These are phyloP conservation scores for Nemania bipapillata DNA, from an alignment of 2,329 filamentous ascomycete species.

Conservation along the genomic window DNA sequence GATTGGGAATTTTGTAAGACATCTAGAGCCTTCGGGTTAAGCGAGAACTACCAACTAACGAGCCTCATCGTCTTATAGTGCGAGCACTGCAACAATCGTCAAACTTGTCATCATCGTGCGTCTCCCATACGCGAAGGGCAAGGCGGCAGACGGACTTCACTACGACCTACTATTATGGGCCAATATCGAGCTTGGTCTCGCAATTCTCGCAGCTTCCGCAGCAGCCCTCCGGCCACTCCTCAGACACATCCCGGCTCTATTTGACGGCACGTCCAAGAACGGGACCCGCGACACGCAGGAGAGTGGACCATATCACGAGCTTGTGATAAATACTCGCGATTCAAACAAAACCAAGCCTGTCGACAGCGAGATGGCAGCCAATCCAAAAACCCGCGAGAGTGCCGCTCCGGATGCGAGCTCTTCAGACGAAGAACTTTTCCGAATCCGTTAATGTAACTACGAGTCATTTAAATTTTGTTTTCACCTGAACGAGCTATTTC, in stretches of 20 bases:
- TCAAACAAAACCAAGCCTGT: neutral
- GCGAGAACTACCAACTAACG: conserved; percentile 12
- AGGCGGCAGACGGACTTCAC: conserved; percentile 44
- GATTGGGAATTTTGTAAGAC: conserved; percentile 51
- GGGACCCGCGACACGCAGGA: conserved; percentile 17
- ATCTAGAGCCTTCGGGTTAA: neutral
- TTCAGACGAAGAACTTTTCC: conserved; percentile 38
- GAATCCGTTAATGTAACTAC: conserved; percentile 7
- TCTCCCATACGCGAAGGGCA: conserved; percentile 41
- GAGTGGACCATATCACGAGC: conserved; percentile 36
- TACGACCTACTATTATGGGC: conserved; percentile 51
- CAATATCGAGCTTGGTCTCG: conserved; percentile 49
- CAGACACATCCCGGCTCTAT: conserved; percentile 40
- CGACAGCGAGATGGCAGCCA: neutral
- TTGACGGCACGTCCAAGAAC: conserved; percentile 27
- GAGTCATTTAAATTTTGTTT: neutral
- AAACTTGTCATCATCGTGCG: conserved; percentile 51
- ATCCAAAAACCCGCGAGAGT: conserved; percentile 1
- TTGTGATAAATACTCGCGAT: conserved; percentile 27
- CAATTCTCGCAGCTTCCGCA: conserved; percentile 48
- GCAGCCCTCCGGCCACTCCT: conserved; percentile 50
- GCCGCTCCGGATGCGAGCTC: neutral
- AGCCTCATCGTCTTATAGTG: conserved; percentile 38
- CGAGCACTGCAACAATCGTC: conserved; percentile 51
- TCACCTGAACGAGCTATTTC: conserved; percentile 4